Conservation (phyloP, 2,329 filamentous ascomycete genomes). For the Phaeomoniella chlamydospora region DNA sequence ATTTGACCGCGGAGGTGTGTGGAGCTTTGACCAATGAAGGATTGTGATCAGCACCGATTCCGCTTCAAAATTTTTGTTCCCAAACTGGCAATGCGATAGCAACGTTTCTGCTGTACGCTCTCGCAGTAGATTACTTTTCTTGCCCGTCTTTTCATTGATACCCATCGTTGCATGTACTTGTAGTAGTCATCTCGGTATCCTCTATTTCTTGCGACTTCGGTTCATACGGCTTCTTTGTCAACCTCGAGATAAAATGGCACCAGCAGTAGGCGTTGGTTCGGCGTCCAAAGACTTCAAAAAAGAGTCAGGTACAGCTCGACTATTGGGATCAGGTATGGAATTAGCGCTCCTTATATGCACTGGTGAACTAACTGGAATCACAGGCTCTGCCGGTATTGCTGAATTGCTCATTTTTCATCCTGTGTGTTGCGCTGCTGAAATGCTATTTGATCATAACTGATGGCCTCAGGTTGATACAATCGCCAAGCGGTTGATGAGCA, state of each 20-base stretch:
- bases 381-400: constrained; percentile 83
- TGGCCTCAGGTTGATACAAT: constrained; percentile 74
- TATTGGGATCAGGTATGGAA: constrained; percentile 73
- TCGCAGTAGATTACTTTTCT: too few species aligned
- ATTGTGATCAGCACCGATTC: neutral
- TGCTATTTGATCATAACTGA: constrained; percentile 9
- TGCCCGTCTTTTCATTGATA: too few species aligned
- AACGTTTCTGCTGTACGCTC: too few species aligned
- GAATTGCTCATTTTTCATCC: constrained; percentile 89
- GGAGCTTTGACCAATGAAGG: neutral
- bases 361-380: constrained; percentile 7
- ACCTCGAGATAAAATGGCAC: constrained; percentile 6
- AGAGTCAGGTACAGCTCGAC: constrained; percentile 77
- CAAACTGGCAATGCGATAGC: neutral
- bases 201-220: neutral
- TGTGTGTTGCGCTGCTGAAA: constrained; percentile 32
- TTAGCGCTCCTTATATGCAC: constrained; percentile 7
- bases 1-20: neutral
- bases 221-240: neutral
- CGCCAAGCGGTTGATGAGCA: constrained; percentile 98
- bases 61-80: neutral
- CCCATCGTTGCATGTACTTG: too few species aligned
- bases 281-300: constrained; percentile 54
- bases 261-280: constrained; percentile 19
- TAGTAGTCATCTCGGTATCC: neutral